Percentiles rank a stretch among this genome's conserved stretches.
Conservation (phyloP, 2,329 filamentous ascomycete genomes). For the Mycosphaerella arachidis region DNA sequence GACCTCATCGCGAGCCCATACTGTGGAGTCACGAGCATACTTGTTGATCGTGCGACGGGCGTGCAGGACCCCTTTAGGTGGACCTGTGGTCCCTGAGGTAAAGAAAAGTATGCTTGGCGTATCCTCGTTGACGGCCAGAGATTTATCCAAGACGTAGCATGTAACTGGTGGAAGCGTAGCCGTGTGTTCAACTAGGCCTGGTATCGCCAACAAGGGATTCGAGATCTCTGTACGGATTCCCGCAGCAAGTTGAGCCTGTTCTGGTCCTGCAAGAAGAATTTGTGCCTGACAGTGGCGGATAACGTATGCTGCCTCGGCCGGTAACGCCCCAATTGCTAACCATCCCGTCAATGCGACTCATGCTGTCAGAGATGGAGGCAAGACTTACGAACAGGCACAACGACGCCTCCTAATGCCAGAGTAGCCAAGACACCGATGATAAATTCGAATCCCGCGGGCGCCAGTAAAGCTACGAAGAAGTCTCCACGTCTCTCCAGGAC, state of each 20-base stretch:
- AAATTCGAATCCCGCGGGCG: conserved; percentile 1
- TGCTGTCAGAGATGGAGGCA: no score
- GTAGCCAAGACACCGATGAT: conserved; percentile 1
- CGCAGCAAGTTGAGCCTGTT: not conserved
- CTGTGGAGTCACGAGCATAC: not conserved
- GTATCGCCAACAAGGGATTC: not conserved
- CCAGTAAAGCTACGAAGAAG: conserved; percentile 1
- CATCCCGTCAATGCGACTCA: not conserved
- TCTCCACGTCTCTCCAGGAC: not conserved
- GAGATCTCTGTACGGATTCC: not conserved
- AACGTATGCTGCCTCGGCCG: not conserved
- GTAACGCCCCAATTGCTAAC: not conserved
- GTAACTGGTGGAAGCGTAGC: not conserved
- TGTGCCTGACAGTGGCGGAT: not conserved
- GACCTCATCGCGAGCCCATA: not conserved
- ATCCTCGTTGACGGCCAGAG: not conserved
- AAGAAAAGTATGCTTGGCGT: not conserved
- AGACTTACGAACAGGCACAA: conserved; percentile 1
- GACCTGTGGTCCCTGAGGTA: not conserved
- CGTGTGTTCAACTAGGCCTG: not conserved
- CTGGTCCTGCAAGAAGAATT: not conserved
- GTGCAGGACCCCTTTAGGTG: not conserved
- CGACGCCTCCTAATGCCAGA: conserved; percentile 1
- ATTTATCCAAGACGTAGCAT: not conserved
- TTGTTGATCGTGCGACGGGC: conserved; percentile 4